Base-by-base conservation (phyloP, 768 basidiomycete genomes). In the Guyanaporus albipodus region DNA sequence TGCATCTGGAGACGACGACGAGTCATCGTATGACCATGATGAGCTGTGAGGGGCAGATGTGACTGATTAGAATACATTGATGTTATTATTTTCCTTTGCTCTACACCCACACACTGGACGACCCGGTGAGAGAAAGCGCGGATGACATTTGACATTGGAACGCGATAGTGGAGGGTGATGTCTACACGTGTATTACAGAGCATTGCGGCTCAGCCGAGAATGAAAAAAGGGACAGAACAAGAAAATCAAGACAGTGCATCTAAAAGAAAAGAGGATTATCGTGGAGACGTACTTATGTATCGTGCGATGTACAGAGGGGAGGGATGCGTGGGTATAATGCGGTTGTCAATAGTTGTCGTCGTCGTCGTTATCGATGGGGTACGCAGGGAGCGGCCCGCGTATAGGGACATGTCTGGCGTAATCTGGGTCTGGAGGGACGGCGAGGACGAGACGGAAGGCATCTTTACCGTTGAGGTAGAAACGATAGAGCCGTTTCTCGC, bases 381-480 rank as follows among this genome's bases (percentile, higher is more conserved):
- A 63, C 11, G 49, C 38, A 6, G 62, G 55, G 31, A 51, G 55
- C 0, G 52, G 52, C 7, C 38, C 46, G 3, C 52, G 56, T 42
- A 47, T 49, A 37, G 56, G 63, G 4, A 38, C 26, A 24, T 44
- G 48, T 28, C 50, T 55, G 6, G 45, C 15, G 38, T 55, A 46
- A 32, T 66, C 62, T 44, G 60, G 50, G 24, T 66, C 67, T 6
- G 65, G 61, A 5, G 81, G 76, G 6, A 88, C 67, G 24, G 77
- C 69, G 36, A 89, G 79, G 18, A 89, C 79, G 38, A 93, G 80
- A 31, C 91, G 76, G 60, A 90, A 96, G 0, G 94, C 94, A 62
- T 98, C 93, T 68, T 97, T 97, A 37, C 91, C 91, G 62, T 96
- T 99, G 55, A 98, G 79, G 60, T 99, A 98, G 70, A 98, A 99